A percentile compares a stretch with the other conserved stretches of the same genome.
phyloP scores from a whole-genome alignment of 169 alveolate genomes.

The Plasmodium sp. region DNA sequence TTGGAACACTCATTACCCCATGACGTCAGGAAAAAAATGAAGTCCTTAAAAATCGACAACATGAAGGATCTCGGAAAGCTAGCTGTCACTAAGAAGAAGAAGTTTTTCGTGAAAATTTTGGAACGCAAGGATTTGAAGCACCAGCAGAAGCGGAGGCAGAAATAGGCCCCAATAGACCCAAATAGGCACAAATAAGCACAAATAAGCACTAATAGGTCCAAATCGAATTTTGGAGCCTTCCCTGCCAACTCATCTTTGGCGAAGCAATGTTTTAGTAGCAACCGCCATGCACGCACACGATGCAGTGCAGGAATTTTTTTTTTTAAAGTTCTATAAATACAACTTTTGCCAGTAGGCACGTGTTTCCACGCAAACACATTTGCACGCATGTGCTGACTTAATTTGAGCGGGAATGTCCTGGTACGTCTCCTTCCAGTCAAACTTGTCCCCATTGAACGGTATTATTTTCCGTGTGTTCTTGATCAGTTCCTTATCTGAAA shows the following conservation, averaged over 20 bases:
- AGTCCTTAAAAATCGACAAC: slow-evolving; percentile 33
- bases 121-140: slow-evolving; percentile 38
- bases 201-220: background rate
- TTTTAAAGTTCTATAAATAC: background rate
- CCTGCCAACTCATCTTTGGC: background rate
- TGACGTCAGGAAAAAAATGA: slow-evolving; percentile 54
- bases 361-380: background rate
- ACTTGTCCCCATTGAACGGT: slow-evolving; percentile 63
- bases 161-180: background rate
- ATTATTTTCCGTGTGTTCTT: slow-evolving; percentile 46
- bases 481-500: slow-evolving; percentile 23
- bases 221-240: background rate
- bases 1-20: slow-evolving; percentile 54
- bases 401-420: slow-evolving; percentile 53
- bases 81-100: slow-evolving; percentile 68
- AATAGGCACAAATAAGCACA: too few relatives aligned
- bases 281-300: background rate
- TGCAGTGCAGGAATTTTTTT: background rate
- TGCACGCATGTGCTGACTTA: background rate
- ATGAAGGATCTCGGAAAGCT: slow-evolving; percentile 44
- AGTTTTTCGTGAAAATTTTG: slow-evolving; percentile 45
- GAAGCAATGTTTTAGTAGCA: background rate
- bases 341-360: background rate
- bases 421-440: slow-evolving; percentile 63
- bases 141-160: background rate